Conservation (phyloP, 257 asterid genomes). For the Ajuga chamaepitys region DNA sequence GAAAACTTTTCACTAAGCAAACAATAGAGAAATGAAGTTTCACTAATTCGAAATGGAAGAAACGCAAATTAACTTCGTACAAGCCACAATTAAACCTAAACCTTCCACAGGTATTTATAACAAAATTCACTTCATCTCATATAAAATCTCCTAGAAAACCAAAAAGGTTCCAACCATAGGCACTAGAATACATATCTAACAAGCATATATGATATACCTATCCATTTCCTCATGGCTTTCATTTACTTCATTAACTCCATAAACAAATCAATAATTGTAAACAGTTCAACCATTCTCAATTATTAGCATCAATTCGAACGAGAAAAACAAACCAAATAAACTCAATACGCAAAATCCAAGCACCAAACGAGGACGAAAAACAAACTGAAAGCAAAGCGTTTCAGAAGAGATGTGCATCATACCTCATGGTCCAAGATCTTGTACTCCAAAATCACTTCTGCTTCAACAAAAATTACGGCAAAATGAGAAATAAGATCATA, state of each 20-base stretch:
- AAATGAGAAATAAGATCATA: background rate
- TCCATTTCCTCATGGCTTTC: no score
- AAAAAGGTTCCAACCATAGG: no score
- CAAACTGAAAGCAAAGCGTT: background rate
- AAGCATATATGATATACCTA: background rate
- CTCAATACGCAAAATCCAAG: background rate
- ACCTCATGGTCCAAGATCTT: constrained; percentile 34
- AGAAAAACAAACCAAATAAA: no score
- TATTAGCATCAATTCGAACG: background rate
- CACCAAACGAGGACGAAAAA: background rate
- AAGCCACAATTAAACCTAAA: no score
- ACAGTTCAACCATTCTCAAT: background rate
- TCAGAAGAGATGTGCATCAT: background rate
- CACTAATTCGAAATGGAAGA: no score
- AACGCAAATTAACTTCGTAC: no score
- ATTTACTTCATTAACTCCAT: background rate
- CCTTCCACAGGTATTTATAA: background rate
- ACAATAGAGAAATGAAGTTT: no score
- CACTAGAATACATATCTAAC: no score
- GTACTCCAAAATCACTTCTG: constrained; percentile 16
- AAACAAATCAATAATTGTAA: background rate
- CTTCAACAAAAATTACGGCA: background rate
- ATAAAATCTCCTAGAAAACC: background rate
- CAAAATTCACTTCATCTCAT: background rate
- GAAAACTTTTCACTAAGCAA: no score